Percentiles rank a stretch among this genome's conserved stretches.
phyloP scores from a whole-genome alignment of 805 yeast genomes.

The Candida silvatica region DNA sequence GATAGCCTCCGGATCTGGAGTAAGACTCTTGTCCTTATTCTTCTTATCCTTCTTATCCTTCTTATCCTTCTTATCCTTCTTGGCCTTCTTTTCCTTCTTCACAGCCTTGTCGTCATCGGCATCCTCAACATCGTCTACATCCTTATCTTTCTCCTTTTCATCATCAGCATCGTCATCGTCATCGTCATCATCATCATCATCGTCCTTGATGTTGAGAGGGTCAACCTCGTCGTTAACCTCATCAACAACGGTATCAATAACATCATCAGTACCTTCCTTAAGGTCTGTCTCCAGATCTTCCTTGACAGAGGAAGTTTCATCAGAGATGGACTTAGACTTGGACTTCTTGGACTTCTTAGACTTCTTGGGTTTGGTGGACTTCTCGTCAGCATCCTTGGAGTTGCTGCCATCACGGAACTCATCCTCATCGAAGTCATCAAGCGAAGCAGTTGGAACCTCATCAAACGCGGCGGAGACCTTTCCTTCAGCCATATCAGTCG shows the following conservation, averaged over 20 bases:
- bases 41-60: background rate
- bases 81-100: background rate
- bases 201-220: background rate
- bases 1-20: background rate
- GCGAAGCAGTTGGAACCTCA: slow-evolving; percentile 25
- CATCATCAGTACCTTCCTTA: background rate
- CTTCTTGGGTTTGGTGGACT: background rate
- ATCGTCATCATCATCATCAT: slow-evolving; percentile 1
- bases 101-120: background rate
- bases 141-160: background rate
- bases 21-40: background rate
- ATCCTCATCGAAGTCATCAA: slow-evolving; percentile 23
- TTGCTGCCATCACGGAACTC: slow-evolving; percentile 7
- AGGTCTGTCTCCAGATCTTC: slow-evolving; percentile 1
- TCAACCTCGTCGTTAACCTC: too few relatives aligned
- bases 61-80: background rate
- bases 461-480: slow-evolving; percentile 9
- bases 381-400: background rate
- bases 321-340: slow-evolving; percentile 13
- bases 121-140: background rate
- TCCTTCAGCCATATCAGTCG: slow-evolving; percentile 21
- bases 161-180: background rate
- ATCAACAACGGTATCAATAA: background rate
- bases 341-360: background rate
- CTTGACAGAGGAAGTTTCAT: slow-evolving; percentile 1